These are phyloP conservation scores for Chrysochromulina tobinii DNA, from an alignment of 78 protist species.

Conservation along the genomic window DNA sequence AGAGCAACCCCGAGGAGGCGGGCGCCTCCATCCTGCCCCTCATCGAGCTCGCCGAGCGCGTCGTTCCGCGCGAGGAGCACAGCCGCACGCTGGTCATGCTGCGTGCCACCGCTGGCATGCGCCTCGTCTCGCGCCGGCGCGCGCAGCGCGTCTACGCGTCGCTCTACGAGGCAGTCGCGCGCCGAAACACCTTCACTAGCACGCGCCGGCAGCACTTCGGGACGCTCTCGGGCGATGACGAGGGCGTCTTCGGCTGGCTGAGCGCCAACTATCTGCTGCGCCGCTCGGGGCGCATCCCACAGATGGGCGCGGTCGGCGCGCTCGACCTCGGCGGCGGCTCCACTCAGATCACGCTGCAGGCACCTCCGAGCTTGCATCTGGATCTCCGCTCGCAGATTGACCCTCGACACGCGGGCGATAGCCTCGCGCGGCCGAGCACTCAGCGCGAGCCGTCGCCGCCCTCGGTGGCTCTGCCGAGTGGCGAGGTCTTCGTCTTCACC, in stretches of 20 bases:
- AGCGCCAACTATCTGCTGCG: constrained; percentile 46
- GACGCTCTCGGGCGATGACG: constrained; percentile 49
- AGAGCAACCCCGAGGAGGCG: background rate
- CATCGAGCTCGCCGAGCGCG: background rate
- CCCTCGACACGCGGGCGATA: no score
- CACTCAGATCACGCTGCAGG: constrained; percentile 17
- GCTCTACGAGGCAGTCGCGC: background rate
- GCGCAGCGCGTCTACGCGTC: background rate
- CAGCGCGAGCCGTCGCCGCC: background rate
- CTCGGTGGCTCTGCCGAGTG: background rate
- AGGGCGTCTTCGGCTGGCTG: constrained; percentile 59
- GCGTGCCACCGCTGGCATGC: constrained; percentile 60
- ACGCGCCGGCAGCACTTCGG: background rate
- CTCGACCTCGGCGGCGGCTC: constrained; percentile 69
- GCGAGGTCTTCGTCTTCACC: background rate
- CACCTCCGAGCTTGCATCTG: no score
- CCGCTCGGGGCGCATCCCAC: background rate
- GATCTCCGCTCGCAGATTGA: no score
- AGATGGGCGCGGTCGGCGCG: constrained; percentile 42
- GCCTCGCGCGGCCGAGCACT: background rate
- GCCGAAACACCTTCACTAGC: background rate
- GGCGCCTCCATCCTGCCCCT: background rate
- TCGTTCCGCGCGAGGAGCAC: background rate
- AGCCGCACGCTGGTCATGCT: constrained; percentile 32
- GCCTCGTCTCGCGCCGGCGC: background rate